A percentile compares a stretch with the other conserved stretches of the same genome.
These are phyloP conservation scores for Xylaria sp. DNA, from an alignment of 2,329 filamentous ascomycete genomes.

Conservation along the genomic window DNA sequence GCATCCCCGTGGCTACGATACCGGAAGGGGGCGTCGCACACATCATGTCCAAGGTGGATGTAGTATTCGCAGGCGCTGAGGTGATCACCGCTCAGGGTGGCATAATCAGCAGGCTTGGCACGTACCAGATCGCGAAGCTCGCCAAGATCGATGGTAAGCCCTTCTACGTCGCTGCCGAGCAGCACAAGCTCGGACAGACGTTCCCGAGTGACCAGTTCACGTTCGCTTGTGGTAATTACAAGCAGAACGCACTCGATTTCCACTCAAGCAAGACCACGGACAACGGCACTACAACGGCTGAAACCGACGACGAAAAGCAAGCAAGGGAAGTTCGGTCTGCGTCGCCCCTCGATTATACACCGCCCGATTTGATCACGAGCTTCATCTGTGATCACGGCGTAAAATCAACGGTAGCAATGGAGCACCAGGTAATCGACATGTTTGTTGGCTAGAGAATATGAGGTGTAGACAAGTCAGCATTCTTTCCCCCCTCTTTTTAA, in stretches of 20 bases:
- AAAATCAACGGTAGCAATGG: constrained; percentile 45
- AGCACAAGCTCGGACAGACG: constrained; percentile 93
- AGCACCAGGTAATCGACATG: constrained; percentile 48
- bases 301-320: constrained; percentile 31
- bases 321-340: constrained; percentile 29
- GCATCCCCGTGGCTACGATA: constrained; percentile 86
- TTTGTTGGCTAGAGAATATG: constrained; percentile 41
- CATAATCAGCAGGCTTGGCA: constrained; percentile 87
- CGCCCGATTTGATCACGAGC: constrained; percentile 45
- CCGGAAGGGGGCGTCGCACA: constrained; percentile 80
- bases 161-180: constrained; percentile 93
- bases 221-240: constrained; percentile 48
- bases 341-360: constrained; percentile 36
- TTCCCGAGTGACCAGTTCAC: constrained; percentile 79
- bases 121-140: constrained; percentile 84
- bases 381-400: constrained; percentile 48
- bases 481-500: neutral
- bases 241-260: constrained; percentile 51
- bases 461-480: neutral
- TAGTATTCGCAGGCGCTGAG: constrained; percentile 76
- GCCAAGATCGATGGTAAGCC: constrained; percentile 72
- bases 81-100: constrained; percentile 95
- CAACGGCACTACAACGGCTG: neutral
- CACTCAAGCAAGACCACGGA: constrained; percentile 31
- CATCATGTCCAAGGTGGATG: constrained; percentile 77